Base-by-base conservation (phyloP, 2,329 filamentous ascomycete species). In the Beauveria bassiana region DNA sequence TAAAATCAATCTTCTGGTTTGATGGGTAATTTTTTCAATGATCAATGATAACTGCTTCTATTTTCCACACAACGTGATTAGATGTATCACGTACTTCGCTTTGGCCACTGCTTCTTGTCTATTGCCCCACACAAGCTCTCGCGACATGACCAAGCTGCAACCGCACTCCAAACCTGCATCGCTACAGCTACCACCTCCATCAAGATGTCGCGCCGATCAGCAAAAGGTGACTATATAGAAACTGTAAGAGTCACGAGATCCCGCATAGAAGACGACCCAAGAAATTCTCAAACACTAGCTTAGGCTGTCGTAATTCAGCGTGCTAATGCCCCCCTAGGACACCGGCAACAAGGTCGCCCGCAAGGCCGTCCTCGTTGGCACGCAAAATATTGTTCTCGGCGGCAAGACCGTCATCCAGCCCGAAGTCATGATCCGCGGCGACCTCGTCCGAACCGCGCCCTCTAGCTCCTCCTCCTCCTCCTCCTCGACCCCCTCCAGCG, bases 331-430 rank as follows among this genome's bases (percentile, higher is more conserved):
- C 50, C 28, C 40, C 22, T 67, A 96, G 93, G 93, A 98, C 77
- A 96, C 93, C 3, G 95, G 95, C 67, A 99, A 99, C 83, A 98
- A 98, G 79, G 95, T 99, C 70, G 93, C 93, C 45, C 91, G 95
- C 67, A 91, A 91, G 68, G 90, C 91, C 64, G 87, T 89, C 72
- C 91, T 99, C 68, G 90, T 96, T 70, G 95, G 95, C 69, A 97
- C 93, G 24, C 92, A 96, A 68, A 96, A 98, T 77, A 98, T 99
- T 76, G 96, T 96, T 75, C 88, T 99, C 2, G 95, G 92, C 68
- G 95, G 95, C 65, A 96, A 91, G 76, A 96, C 93, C 1, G 91
- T 98, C 65, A 96, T 99, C 71, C 92, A 96, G 81, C 89, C 92
- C 65, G 93, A 96, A 71, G 93, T 92, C 68, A 92, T 95, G 75